These are phyloP conservation scores for Leishmania braziliensis DNA, from an alignment of 208 protist species.

Conservation along the genomic window DNA sequence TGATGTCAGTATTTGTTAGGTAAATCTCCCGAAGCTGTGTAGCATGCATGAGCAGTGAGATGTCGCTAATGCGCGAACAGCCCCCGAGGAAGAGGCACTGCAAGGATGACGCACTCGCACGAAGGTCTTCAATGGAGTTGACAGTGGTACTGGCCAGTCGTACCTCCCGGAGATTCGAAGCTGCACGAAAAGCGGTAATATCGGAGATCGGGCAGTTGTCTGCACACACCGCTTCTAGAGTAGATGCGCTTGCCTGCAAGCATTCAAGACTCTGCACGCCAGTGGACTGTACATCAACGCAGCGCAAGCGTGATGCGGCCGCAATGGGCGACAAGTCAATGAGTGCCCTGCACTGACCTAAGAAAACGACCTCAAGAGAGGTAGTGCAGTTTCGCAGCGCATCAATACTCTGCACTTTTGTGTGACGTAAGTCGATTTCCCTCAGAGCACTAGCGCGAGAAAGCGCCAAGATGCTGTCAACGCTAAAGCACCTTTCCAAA, in stretches of 20 bases:
- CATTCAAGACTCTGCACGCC: conserved; percentile 1
- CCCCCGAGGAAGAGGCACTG: conserved; percentile 13
- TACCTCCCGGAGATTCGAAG: neutral
- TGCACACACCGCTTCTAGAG: conserved; percentile 4
- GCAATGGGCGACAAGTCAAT: conserved; percentile 3
- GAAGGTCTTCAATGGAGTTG: conserved; percentile 3
- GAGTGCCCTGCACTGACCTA: neutral
- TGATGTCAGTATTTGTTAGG: conserved; percentile 10
- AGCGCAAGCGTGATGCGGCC: neutral
- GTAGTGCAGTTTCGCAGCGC: neutral
- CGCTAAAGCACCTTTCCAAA: neutral
- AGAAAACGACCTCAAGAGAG: neutral
- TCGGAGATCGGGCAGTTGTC: conserved; percentile 13
- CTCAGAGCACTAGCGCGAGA: neutral
- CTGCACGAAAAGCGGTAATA: neutral
- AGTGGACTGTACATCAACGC: neutral
- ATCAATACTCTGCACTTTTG: neutral
- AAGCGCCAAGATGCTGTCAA: neutral
- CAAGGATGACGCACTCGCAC: neutral
- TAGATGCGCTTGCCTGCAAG: neutral
- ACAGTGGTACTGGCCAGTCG: conserved; percentile 1
- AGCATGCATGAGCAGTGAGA: conserved; percentile 1
- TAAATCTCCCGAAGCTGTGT: conserved; percentile 8
- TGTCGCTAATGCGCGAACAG: conserved; percentile 3
- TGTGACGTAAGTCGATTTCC: neutral